phyloP scores from a whole-genome alignment of 306 rosid genomes.

The Dryas alaskensis region DNA sequence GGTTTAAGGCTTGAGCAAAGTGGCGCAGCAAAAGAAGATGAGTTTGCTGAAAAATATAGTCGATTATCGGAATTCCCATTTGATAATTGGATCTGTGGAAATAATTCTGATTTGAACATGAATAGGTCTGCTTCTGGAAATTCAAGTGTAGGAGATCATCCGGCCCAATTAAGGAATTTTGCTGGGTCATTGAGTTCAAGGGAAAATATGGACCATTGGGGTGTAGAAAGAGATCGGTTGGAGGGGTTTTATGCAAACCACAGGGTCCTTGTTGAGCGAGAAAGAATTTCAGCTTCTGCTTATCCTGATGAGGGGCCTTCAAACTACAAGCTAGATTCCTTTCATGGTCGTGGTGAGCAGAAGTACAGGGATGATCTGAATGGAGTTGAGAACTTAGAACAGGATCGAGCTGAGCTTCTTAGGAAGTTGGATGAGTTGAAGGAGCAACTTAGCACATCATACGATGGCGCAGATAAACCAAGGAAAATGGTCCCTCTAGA shows the following conservation, averaged over 20 bases:
- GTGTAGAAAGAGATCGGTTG: slow-evolving; percentile 29
- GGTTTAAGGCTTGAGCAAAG: slow-evolving; percentile 30
- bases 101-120: slow-evolving; percentile 20
- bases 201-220: slow-evolving; percentile 21
- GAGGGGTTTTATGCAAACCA: slow-evolving; percentile 26
- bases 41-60: slow-evolving; percentile 20
- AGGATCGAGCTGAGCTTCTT: slow-evolving; percentile 36
- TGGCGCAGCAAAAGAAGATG: slow-evolving; percentile 17
- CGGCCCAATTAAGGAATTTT: slow-evolving; percentile 7
- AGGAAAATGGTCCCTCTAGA: slow-evolving; percentile 23
- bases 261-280: slow-evolving; percentile 19
- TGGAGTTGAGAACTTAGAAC: slow-evolving; percentile 29
- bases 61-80: slow-evolving; percentile 22
- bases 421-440: slow-evolving; percentile 47
- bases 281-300: slow-evolving; percentile 23
- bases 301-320: slow-evolving; percentile 42
- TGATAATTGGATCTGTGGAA: slow-evolving; percentile 26
- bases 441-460: slow-evolving; percentile 35
- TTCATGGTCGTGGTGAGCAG: slow-evolving; percentile 23
- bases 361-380: slow-evolving; percentile 10
- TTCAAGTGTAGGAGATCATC: slow-evolving; percentile 19
- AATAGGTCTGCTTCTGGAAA: slow-evolving; percentile 17
- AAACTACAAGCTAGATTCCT: slow-evolving; percentile 25
- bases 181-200: slow-evolving; percentile 22
- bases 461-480: slow-evolving; percentile 34